phyloP scores from a whole-genome alignment of 257 asterid genomes.

The Coffea eugenioides region DNA sequence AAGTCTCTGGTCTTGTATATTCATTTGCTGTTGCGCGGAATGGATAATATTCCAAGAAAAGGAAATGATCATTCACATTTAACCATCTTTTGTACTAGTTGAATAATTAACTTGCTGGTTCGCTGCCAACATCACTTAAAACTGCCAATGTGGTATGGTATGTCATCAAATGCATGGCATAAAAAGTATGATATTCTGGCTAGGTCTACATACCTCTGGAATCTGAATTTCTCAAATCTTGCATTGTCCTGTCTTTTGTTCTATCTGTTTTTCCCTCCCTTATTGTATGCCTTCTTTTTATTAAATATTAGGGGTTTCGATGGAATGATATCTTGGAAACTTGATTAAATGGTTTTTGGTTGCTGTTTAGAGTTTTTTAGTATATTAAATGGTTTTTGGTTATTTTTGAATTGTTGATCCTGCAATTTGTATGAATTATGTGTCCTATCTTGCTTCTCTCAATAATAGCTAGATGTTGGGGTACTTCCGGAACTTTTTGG shows the following conservation, averaged over 20 bases:
- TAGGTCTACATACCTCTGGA: neutral
- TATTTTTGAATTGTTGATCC: neutral
- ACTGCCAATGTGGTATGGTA: neutral
- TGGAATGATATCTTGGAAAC: neutral
- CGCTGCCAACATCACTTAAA: neutral
- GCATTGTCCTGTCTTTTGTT: neutral
- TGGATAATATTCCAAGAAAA: neutral
- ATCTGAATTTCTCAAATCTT: neutral
- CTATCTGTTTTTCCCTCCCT: neutral
- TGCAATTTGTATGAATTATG: neutral
- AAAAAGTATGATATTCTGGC: neutral
- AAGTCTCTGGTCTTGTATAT: too few species aligned
- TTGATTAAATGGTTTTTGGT: neutral
- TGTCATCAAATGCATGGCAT: neutral
- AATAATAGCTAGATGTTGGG: neutral
- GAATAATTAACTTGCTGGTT: neutral
- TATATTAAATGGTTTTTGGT: neutral
- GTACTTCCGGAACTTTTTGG: neutral
- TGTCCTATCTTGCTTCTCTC: neutral
- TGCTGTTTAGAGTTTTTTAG: neutral
- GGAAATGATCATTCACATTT: neutral
- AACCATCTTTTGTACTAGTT: neutral
- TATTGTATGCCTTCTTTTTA: neutral
- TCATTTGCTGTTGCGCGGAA: too few species aligned
- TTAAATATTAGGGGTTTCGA: too few species aligned